Base-by-base conservation (phyloP, 1,139 yeast genomes). In the Geotrichum bryndzae region DNA sequence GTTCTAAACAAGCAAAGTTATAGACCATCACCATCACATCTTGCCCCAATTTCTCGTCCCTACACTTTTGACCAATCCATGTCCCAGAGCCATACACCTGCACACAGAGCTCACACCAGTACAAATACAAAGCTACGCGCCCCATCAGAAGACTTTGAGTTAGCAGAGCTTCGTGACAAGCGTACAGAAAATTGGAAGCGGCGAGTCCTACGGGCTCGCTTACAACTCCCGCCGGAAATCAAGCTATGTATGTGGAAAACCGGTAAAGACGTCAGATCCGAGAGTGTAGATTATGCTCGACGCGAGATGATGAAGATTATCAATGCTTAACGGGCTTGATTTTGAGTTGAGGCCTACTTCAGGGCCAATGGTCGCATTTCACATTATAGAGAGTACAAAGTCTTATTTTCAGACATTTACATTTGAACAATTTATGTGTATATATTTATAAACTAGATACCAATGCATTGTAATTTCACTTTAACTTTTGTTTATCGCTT, bases 161-260 rank as follows among this genome's bases (percentile, higher is more conserved):
- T 56, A 53, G 27, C 62, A 13, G 66, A 67, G 13, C 53, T 63
- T 3, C 63, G 73, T 25, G 82, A 79, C 63, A 77, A 74, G 60
- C 76, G 73, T 56, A 73, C 75, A 18, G 81, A 78, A 29, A 66
- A 68, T 35, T 80, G 83, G 83, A 74, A 74, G 59, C 64, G 66
- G 54, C 72, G 84, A 51, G 74, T 80, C 4, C 64, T 66, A 13
- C 68, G 69, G 4, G 79, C 81, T 6, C 69, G 73, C 4, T 67
- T 68, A 38, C 63, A 64, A 58, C 64, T 76, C 23, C 78, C 79
- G 4, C 60, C 64, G 4, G 65, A 66, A 6, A 68, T 75, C 6
- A 53, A 67, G 45, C 64, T 76, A 50, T 67, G 70, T 18, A 68
- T 73, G 67, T 76, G 78, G 78, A 66, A 74, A 18, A 59, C 65